Conservation (phyloP, 345 rosid species). For the Clausena lansium region DNA sequence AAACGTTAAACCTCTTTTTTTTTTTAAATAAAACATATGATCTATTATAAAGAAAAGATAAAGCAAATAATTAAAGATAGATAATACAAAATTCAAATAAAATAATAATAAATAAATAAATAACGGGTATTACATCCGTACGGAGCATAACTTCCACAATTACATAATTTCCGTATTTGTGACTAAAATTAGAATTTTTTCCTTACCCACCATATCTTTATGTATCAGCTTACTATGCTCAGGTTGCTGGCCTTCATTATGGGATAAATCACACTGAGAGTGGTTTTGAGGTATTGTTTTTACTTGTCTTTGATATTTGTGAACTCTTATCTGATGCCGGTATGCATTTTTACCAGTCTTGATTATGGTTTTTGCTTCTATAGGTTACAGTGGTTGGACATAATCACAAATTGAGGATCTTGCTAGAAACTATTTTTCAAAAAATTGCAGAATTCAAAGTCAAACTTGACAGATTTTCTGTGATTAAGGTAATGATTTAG, state of each 20-base stretch:
- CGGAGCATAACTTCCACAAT: not conserved
- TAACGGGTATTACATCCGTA: no score
- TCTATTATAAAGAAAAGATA: no score
- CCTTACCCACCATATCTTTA: constrained; percentile 4
- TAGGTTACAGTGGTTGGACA: constrained; percentile 81
- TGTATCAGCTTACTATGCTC: constrained; percentile 83
- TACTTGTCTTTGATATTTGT: not conserved
- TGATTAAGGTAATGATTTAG: constrained; percentile 63
- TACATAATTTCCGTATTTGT: not conserved
- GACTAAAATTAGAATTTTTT: not conserved
- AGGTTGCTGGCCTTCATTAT: constrained; percentile 85
- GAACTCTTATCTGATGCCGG: not conserved
- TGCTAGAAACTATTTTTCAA: constrained; percentile 64
- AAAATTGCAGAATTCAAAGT: constrained; percentile 79
- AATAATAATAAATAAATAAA: no score
- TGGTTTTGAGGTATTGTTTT: constrained; percentile 67
- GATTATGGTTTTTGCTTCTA: constrained; percentile 9
- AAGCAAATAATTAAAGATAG: no score
- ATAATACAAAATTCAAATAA: no score
- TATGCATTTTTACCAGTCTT: no score
- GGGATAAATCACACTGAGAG: constrained; percentile 40
- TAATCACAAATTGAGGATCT: constrained; percentile 79
- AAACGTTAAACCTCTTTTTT: no score
- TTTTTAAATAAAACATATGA: no score
- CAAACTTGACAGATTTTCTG: constrained; percentile 74